A percentile compares a stretch with the other conserved stretches of the same genome.
Conservation (phyloP, 2,329 filamentous ascomycete species). For the Clarireedia sp. region DNA sequence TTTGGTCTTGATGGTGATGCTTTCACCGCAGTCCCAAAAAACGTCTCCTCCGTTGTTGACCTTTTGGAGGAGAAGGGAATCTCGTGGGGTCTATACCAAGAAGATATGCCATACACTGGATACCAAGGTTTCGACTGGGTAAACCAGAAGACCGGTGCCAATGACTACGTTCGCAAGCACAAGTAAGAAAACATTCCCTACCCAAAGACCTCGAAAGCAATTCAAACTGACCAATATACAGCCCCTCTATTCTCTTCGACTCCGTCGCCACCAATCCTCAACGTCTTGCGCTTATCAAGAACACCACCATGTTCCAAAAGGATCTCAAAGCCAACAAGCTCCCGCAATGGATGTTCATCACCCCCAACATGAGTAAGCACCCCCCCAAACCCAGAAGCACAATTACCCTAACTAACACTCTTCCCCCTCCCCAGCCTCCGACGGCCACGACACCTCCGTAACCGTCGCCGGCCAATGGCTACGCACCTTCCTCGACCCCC, state of each 20-base stretch:
- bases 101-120: constrained; percentile 68
- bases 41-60: constrained; percentile 61
- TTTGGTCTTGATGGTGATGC: constrained; percentile 66
- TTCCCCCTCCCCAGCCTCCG: constrained; percentile 63
- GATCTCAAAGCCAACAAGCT: constrained; percentile 57
- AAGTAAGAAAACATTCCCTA: constrained; percentile 39
- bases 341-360: constrained; percentile 59
- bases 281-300: constrained; percentile 65
- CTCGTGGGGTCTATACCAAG: constrained; percentile 66
- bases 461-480: constrained; percentile 63
- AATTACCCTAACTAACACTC: neutral
- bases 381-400: neutral
- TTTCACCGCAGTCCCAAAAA: constrained; percentile 48
- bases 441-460: constrained; percentile 68
- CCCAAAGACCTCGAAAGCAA: neutral
- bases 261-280: constrained; percentile 50
- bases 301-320: constrained; percentile 58
- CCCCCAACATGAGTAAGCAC: constrained; percentile 24
- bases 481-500: constrained; percentile 58
- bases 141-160: constrained; percentile 57
- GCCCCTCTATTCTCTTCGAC: constrained; percentile 55
- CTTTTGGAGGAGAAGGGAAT: constrained; percentile 58
- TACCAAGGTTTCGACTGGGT: constrained; percentile 57
- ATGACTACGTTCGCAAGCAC: constrained; percentile 80
- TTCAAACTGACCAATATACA: constrained; percentile 1